Conservation (phyloP, 1,139 yeast species). For the Pichia sp. region DNA sequence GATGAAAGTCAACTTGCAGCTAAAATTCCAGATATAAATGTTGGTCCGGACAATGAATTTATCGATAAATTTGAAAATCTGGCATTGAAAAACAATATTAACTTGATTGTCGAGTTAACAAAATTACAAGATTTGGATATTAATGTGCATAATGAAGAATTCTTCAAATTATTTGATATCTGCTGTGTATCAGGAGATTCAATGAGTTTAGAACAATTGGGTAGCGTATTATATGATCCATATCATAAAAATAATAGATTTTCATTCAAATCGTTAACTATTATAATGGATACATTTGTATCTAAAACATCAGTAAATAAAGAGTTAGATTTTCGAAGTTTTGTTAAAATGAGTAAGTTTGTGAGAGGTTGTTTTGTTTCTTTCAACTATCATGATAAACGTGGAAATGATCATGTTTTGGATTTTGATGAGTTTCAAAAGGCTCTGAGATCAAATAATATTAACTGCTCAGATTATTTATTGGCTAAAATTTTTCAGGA, state of each 20-base stretch:
- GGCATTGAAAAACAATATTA: neutral
- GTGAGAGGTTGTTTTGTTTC: slow-evolving; percentile 28
- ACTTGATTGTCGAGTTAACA: slow-evolving; percentile 16
- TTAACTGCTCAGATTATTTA: slow-evolving; percentile 21
- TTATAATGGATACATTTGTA: slow-evolving; percentile 19
- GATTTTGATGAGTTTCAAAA: slow-evolving; percentile 25
- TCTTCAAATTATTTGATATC: slow-evolving; percentile 16
- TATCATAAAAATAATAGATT: slow-evolving; percentile 10
- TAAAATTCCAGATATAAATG: slow-evolving; percentile 1
- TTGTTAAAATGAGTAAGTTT: slow-evolving; percentile 25
- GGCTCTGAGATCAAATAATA: slow-evolving; percentile 22
- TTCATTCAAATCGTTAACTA: slow-evolving; percentile 9
- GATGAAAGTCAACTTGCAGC: neutral
- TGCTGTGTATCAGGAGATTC: slow-evolving; percentile 15
- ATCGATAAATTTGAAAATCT: slow-evolving; percentile 1
- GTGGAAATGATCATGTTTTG: slow-evolving; percentile 19
- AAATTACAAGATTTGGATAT: slow-evolving; percentile 16
- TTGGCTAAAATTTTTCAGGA: slow-evolving; percentile 20
- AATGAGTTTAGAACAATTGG: slow-evolving; percentile 10
- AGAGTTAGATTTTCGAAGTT: slow-evolving; percentile 24
- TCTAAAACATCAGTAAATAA: slow-evolving; percentile 4
- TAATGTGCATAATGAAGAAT: slow-evolving; percentile 21
- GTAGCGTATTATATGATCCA: slow-evolving; percentile 15
- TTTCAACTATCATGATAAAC: slow-evolving; percentile 25
- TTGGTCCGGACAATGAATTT: slow-evolving; percentile 12